Evolutionary conservation across 345 rosid species (phyloP), one percentile per base, ranked within the genome.

Genomic region (Corchorus capsularis): DNA sequence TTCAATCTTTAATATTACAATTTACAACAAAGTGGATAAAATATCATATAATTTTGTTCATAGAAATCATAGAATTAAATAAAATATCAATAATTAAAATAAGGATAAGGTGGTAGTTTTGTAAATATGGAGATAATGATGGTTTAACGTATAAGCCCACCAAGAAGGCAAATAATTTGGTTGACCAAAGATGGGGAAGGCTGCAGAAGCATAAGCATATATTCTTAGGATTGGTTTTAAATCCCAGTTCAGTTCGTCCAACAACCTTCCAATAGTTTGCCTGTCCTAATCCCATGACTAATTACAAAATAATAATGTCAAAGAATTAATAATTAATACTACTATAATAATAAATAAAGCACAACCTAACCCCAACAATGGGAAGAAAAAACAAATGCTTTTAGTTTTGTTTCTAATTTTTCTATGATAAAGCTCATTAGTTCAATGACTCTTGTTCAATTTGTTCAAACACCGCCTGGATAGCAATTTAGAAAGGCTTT

Each of bases 221-320:
- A 67, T 43, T 20, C 3, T 10, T 12, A 20, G 6, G 16, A 43
- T 34, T 4, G 66, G 61, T 37, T 35, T 32, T 27, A 57, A 73
- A 32, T 68, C 59, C 63, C 6, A 65, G 78, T 75, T 74, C 17
- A n/a, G 78, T 71, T 82, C 88, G 78, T 71, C 83, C 88, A 86
- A 80, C 89, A 75, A 80, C 87, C 86, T 79, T 64, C 80, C n/a
- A 57, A 74, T 72, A 62, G 86, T 67, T 77, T 74, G 49, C 77
- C 68, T 77, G 83, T 86, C 82, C 53, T 20, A 52, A 52, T 86
- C 82, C 12, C 1, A 59, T 49, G 50, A 56, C 73, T 63, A 35
- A 0, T 34, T 32, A 32, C 60, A 62, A 53, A 62, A 39, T 56
- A 54, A 68, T 19, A 37, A 35, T n/a, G 13, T 4, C 39, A 8